Evolutionary conservation across 192 early-diverging fungal species (phyloP).

Genomic region (Linnemannia exigua): DNA sequence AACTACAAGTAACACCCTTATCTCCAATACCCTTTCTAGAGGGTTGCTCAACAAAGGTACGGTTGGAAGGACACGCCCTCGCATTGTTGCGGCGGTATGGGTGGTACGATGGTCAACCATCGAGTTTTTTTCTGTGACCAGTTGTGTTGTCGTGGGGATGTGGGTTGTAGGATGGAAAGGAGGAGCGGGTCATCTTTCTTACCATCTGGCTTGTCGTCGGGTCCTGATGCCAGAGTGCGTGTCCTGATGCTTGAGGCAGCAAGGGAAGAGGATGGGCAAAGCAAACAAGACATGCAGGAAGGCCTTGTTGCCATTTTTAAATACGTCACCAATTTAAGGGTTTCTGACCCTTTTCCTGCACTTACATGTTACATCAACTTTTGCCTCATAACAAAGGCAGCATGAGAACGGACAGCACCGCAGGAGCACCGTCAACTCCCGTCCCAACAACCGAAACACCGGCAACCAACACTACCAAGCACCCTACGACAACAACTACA

Average conservation of each 20-base stretch:
- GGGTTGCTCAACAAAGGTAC: neutral
- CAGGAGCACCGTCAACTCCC: neutral
- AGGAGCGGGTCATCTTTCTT: neutral
- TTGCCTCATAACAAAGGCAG: neutral
- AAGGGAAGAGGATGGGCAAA: no score
- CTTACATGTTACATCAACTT: no score
- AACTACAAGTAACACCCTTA: neutral
- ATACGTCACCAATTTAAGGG: no score
- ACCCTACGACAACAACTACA: neutral
- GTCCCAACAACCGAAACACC: no score
- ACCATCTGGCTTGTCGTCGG: no score
- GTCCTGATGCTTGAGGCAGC: no score
- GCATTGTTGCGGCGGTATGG: conserved; percentile 8
- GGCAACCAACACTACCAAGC: neutral
- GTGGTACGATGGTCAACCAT: neutral
- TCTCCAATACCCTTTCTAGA: neutral
- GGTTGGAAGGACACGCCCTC: neutral
- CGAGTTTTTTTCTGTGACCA: neutral
- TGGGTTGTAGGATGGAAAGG: neutral
- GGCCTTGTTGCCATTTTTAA: no score
- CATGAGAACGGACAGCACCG: neutral
- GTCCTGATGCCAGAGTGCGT: no score
- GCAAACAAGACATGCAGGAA: no score
- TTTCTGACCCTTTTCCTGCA: no score
- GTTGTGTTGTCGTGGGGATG: neutral